Base-by-base conservation (phyloP, 129 eudicot species). In the Chrysanthemum seticuspe region DNA sequence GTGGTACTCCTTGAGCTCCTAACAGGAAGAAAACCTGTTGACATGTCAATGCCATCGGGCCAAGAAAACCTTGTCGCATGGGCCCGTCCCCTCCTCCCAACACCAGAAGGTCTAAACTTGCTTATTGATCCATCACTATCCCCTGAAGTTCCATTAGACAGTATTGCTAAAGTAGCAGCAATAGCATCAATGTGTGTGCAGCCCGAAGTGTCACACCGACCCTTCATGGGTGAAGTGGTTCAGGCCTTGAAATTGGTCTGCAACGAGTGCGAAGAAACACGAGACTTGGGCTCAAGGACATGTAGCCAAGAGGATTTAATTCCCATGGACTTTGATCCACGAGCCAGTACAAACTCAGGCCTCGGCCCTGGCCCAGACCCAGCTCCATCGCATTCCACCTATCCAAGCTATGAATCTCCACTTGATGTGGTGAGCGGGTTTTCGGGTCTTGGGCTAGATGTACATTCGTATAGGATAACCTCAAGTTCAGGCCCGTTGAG, bases 181-280 rank as follows among this genome's bases (percentile, higher is more conserved):
- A 90, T 93, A 16, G 98, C 98, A 1, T 93, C 98, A n/a, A n/a
- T 90, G 97, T 93, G 98, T 49, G 98, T 93, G 63, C 91, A 93
- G 61, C 98, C 98, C 3, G 97, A 93, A 85, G 98, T 93, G 13
- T 89, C 97, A 10, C 90, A 93, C 79, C 80, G 98, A 10, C 98
- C 98, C 15, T 93, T 89, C 70, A 93, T 93, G 98, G 95, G 98
- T 15, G 98, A 93, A 77, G 98, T 93, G 47, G 98, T 93, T 47
- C 98, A 93, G 73, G 98, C 98, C 2, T 76, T 93, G 72, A 93
- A 87, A 60, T 70, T 93, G 54, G 84, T 93, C 3, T 93, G 90
- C 56, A 85, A 76, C 18, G 98, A 92, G 81, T 80, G 88, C 56
- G 95, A 84, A 13, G 84, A 81, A 62, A 76, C 70, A 29, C 82